These are phyloP conservation scores for Saturnispora bothae DNA, from an alignment of 805 yeast genomes.

Conservation along the genomic window DNA sequence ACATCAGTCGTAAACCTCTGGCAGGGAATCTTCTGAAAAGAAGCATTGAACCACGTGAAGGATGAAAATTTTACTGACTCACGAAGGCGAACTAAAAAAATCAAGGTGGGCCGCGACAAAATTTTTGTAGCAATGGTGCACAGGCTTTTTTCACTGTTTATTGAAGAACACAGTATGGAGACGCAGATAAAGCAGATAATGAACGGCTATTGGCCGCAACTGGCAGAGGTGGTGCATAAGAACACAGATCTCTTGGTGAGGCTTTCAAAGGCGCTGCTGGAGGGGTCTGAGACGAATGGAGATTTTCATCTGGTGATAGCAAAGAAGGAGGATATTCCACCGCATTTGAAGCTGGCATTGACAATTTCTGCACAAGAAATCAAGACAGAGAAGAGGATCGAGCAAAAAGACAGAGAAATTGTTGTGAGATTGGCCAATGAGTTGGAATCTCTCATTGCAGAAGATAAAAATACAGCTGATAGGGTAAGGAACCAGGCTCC, in stretches of 20 bases:
- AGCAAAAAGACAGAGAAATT: not conserved
- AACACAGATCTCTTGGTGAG: not conserved
- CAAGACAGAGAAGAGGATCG: not conserved
- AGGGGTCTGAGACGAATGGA: not conserved
- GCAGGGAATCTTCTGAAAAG: constrained; percentile 6
- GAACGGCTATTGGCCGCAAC: constrained; percentile 2
- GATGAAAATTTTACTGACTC: constrained; percentile 8
- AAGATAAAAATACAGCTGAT: not conserved
- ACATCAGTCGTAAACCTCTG: constrained; percentile 5
- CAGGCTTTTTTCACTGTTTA: not conserved
- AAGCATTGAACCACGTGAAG: constrained; percentile 3
- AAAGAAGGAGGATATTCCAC: not conserved
- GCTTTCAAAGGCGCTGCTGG: not conserved
- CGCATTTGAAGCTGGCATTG: constrained; percentile 4
- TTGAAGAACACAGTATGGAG: no score
- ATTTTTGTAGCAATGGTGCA: not conserved
- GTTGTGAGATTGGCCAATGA: constrained; percentile 2
- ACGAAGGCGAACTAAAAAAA: no score
- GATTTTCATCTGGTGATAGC: constrained; percentile 1
- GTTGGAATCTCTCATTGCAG: not conserved
- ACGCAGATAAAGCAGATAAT: not conserved
- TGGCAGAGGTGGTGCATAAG: not conserved
- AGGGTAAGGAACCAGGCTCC: constrained; percentile 43
- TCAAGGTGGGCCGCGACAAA: not conserved
- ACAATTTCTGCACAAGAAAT: constrained; percentile 3